Base-by-base conservation (phyloP, 257 asterid species). In the Capsicum pubescens region DNA sequence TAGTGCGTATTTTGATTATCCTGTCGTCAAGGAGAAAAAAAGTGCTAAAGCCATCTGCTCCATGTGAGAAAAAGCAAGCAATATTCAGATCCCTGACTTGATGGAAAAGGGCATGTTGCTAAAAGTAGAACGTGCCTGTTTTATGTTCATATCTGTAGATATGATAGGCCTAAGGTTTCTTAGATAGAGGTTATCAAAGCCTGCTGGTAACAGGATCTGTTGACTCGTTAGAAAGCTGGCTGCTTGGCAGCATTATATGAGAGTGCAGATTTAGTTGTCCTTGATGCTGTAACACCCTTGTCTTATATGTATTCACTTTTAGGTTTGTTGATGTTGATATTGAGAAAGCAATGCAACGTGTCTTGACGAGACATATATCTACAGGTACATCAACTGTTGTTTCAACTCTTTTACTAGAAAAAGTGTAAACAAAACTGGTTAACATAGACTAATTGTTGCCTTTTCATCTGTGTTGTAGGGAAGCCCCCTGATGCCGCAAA, bases 251-350 rank as follows among this genome's bases (percentile, higher is more conserved):
- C 59, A 61, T 64, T 39, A 35, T 50, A 64, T 79, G 79, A 79
- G 71, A 68, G 9, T 5, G 54, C 39, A 82, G 8, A 44, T 52
- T 82, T 82, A 66, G 81, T 76, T 74, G 63, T 82, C 39, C 82
- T 64, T 71, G 69, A 59, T 63, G 82, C 14, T 1, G 16, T 50
- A 44, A 71, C 63, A 14, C 0, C 2, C 46, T 52, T 26, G 48
- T 76, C 10, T 52, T 76, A 52, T 67, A 68, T 64, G 55, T 61
- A 44, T 36, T 79, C 21, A 54, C 80, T 85, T 83, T 70, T 77
- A 95, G 98, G 99, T 95, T 95, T 84, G 86, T 94, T 44, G 98
- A 95, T 81, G 86, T 94, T 64, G 98, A 95, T 86, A 85, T 95
- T 70, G 92, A 91, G 83, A 92, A 90, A 89, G 91, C 99, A 82